Conservation (phyloP, 1,284 basidiomycete species). For the Heterobasidion annosum region DNA sequence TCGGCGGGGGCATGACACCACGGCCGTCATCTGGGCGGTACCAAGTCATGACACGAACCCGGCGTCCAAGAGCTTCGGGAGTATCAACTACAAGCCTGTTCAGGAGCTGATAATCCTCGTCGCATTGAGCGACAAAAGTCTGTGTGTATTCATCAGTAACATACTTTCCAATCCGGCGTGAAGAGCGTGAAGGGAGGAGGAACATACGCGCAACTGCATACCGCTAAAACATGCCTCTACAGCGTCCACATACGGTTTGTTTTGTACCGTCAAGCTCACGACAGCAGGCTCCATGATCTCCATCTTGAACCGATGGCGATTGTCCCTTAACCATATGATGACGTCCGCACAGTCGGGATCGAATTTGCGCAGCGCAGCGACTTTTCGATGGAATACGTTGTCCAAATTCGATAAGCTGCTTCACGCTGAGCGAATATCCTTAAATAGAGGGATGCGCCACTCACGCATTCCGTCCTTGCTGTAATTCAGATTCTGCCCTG, state of each 20-base stretch:
- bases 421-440: neutral
- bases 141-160: conserved; percentile 20
- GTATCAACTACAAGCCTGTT: conserved; percentile 61
- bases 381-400: conserved; percentile 48
- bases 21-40: conserved; percentile 34
- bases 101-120: conserved; percentile 73
- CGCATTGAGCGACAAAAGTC: conserved; percentile 83
- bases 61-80: conserved; percentile 40
- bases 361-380: conserved; percentile 38
- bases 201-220: conserved; percentile 53
- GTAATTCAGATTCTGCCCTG: conserved; percentile 22
- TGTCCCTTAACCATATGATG: conserved; percentile 70
- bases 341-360: conserved; percentile 57
- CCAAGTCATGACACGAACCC: conserved; percentile 56
- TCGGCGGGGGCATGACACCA: conserved; percentile 36
- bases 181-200: neutral
- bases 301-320: conserved; percentile 64
- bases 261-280: conserved; percentile 64
- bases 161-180: neutral
- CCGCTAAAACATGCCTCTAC: conserved; percentile 70
- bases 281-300: conserved; percentile 82
- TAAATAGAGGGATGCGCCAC: neutral
- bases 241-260: conserved; percentile 53
- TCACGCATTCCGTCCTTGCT: conserved; percentile 18
- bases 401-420: conserved; percentile 52